phyloP scores from a whole-genome alignment of 805 yeast genomes.

The Kuraishia capsulata region DNA sequence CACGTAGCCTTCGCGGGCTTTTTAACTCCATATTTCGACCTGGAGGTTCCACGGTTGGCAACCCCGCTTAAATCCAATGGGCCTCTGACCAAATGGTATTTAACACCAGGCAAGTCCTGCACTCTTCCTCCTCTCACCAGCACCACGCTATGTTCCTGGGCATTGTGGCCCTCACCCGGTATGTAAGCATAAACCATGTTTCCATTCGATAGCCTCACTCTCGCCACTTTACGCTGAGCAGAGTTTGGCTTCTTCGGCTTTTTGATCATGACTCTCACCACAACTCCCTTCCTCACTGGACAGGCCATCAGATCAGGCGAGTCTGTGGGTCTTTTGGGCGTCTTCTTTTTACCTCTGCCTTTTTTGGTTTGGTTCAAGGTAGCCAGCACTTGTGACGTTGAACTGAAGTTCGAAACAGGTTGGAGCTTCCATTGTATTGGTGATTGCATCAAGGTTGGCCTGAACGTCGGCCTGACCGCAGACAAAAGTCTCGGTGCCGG shows the following conservation, averaged over 20 bases:
- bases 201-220: constrained; percentile 89
- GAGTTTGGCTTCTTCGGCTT: constrained; percentile 99
- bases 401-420: background rate
- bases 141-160: constrained; percentile 96
- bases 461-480: background rate
- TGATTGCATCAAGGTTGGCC: background rate
- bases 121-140: constrained; percentile 97
- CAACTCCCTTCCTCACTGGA: constrained; percentile 91
- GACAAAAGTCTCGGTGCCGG: background rate
- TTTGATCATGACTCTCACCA: constrained; percentile 84
- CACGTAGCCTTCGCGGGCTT: constrained; percentile 44
- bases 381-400: constrained; percentile 42
- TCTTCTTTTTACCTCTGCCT: constrained; percentile 41
- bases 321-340: constrained; percentile 32
- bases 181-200: constrained; percentile 85
- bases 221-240: constrained; percentile 93
- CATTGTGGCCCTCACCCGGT: constrained; percentile 98
- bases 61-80: constrained; percentile 91
- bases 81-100: constrained; percentile 90
- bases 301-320: constrained; percentile 78
- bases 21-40: constrained; percentile 93
- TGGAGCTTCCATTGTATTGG: background rate
- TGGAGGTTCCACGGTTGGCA: constrained; percentile 80
- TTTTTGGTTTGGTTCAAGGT: constrained; percentile 71
- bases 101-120: constrained; percentile 97